phyloP scores from a whole-genome alignment of 345 rosid genomes.

The Gossypium stocksii region DNA sequence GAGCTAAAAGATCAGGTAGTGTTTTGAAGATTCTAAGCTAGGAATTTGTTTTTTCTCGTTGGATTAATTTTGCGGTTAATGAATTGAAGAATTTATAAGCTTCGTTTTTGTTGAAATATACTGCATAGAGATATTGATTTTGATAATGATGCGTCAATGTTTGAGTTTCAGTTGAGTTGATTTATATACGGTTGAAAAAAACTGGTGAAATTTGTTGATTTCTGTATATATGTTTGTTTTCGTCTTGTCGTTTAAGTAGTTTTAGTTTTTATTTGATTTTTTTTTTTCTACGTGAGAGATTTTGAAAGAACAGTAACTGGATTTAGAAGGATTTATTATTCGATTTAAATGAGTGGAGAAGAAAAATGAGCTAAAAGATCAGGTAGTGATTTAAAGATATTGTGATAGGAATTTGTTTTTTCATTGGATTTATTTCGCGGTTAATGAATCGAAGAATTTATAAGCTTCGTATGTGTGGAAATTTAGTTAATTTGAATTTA shows the following conservation, averaged over 20 bases:
- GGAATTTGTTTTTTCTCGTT: neutral
- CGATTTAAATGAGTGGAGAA: neutral
- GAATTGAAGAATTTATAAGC: neutral
- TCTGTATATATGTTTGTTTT: too few relatives aligned
- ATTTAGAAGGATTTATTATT: neutral
- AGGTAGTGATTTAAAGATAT: neutral
- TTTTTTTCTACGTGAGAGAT: neutral
- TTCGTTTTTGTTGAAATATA: neutral
- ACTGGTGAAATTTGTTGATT: neutral
- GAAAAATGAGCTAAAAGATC: neutral
- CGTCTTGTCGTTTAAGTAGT: too few relatives aligned
- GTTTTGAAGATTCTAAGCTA: neutral
- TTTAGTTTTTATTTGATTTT: neutral
- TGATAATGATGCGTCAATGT: neutral
- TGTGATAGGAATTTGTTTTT: neutral
- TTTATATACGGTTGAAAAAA: neutral
- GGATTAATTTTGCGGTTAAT: neutral
- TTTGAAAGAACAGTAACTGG: conserved; percentile 1
- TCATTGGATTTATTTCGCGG: neutral
- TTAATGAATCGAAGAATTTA: neutral
- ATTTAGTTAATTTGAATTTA: neutral
- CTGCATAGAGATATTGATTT: neutral
- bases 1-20: neutral
- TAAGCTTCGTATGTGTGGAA: neutral
- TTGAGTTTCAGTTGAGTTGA: conserved; percentile 1